phyloP scores from a whole-genome alignment of 2,329 filamentous ascomycete species.

The Aspergillus sp. region DNA sequence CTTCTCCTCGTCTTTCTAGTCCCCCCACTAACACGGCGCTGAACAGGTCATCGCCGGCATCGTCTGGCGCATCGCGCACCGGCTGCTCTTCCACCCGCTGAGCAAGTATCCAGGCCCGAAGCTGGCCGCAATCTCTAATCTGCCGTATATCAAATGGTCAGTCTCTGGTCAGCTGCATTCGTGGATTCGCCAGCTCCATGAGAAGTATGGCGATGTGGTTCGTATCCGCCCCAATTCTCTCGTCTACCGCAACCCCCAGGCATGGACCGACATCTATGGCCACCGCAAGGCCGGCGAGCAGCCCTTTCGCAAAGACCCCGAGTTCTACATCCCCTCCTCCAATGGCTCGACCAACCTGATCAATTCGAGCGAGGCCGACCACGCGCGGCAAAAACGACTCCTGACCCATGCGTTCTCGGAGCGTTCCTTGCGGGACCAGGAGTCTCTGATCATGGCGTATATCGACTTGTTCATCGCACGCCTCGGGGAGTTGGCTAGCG shows the following conservation, averaged over 20 bases:
- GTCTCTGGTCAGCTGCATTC: constrained; percentile 24
- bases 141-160: constrained; percentile 20
- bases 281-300: constrained; percentile 12
- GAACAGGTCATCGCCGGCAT: too few relatives aligned
- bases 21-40: too few relatives aligned
- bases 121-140: constrained; percentile 22
- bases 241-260: constrained; percentile 29
- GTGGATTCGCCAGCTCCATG: constrained; percentile 25
- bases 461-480: constrained; percentile 18
- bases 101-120: constrained; percentile 25
- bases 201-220: constrained; percentile 36
- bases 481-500: constrained; percentile 7
- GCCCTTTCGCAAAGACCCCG: constrained; percentile 19
- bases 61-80: background rate
- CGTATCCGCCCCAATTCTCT: constrained; percentile 37
- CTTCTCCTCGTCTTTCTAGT: too few relatives aligned
- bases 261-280: constrained; percentile 35
- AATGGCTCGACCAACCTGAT: background rate
- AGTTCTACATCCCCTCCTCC: constrained; percentile 8
- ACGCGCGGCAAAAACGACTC: constrained; percentile 16
- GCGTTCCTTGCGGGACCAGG: constrained; percentile 22
- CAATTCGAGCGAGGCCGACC: constrained; percentile 7
- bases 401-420: constrained; percentile 27
- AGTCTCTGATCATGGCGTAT: constrained; percentile 18
- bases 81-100: background rate